These are phyloP conservation scores for Stereocaulon alpinum DNA, from an alignment of 495 filamentous ascomycete species.

Conservation along the genomic window DNA sequence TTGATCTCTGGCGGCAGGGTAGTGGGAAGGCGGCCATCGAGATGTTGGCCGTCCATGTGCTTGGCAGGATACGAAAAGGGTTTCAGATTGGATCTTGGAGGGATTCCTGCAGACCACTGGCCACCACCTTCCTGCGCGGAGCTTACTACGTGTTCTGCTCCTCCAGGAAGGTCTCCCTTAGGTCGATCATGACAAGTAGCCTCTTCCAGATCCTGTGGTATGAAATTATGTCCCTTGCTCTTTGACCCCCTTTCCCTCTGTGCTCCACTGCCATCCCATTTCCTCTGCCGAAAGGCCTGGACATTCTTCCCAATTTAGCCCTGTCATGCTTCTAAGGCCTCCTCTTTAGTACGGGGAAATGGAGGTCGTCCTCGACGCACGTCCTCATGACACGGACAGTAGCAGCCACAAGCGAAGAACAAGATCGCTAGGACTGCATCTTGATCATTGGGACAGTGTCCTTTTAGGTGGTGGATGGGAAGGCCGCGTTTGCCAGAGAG, in stretches of 20 bases:
- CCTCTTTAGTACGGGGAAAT: background rate
- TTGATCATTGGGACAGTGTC: too few relatives aligned
- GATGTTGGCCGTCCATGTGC: background rate
- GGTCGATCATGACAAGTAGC: background rate
- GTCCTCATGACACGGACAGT: background rate
- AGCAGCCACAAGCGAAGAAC: background rate
- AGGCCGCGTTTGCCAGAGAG: too few relatives aligned
- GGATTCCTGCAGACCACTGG: too few relatives aligned
- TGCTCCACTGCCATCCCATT: background rate
- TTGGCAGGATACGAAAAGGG: too few relatives aligned
- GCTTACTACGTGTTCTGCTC: background rate
- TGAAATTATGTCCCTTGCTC: background rate
- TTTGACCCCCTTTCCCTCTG: background rate
- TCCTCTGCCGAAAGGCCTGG: background rate
- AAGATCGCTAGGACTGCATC: too few relatives aligned
- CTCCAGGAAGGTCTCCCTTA: background rate
- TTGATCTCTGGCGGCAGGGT: background rate
- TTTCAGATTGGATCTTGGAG: too few relatives aligned
- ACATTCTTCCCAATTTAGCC: background rate
- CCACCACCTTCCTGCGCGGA: background rate
- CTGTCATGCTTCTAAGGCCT: background rate
- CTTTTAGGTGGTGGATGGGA: too few relatives aligned
- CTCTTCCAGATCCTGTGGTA: background rate
- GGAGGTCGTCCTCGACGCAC: background rate
- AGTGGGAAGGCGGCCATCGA: background rate